Base-by-base conservation (phyloP, 75 land plant genomes). In the Picea sitchensis region DNA sequence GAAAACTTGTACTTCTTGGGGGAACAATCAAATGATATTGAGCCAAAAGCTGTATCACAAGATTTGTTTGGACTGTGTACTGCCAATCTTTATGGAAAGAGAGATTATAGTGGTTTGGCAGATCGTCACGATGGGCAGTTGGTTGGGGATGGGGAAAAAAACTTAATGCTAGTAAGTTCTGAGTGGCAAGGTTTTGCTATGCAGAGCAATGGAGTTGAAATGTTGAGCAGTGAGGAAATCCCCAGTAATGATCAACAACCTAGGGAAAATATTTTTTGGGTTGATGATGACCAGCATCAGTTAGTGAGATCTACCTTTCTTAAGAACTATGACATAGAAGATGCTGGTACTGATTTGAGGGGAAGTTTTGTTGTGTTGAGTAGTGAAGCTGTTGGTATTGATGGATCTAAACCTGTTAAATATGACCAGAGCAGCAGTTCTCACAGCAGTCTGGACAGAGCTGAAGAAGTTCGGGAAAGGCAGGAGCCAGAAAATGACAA, bases 1-100 rank as follows among this genome's bases (percentile, higher is more conserved):
- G 95, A 91, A 73, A 95, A 95, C 59, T 91, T 94, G 34, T 94
- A 88, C 69, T 87, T 93, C 31, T 92, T 94, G 31, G 96, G 95
- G 68, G 98, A 93, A 73, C 86, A 87, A 61, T 54, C 54, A 58
- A 93, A 84, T 81, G 84, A 69, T 83, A 78, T 84, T 59, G 86
- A 83, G 18, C 85, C 84, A 56, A 79, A 77, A 65, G 60, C 56
- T 69, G 78, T 79, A 51, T 63, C 82, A 59, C 81, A 83, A 61
- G 82, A 85, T 74, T 83, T 79, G 72, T 82, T 84, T n/a, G 83
- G 87, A 59, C 75, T 82, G 71, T 36, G 78, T 38, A 75, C 84
- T 41, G 82, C 76, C 54, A 83, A 84, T 81, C 78, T 84, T 68
- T 88, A 82, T 84, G 88, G 83, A 60, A 77, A 77, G 59, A 78